phyloP scores from a whole-genome alignment of 164 flowering plant genomes.

The Saururus chinensis region DNA sequence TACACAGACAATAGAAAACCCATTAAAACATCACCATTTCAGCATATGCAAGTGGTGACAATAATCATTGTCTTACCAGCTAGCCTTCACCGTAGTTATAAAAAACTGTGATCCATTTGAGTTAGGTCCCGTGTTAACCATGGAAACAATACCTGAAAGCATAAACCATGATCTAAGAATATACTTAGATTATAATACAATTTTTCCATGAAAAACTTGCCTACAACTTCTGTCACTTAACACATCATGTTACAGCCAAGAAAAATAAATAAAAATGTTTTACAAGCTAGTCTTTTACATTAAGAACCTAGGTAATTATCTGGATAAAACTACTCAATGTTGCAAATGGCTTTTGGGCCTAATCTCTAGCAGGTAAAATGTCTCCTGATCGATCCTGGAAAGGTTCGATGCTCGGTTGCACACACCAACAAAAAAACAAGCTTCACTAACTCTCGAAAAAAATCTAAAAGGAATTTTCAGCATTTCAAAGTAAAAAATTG shows the following conservation, averaged over 20 bases:
- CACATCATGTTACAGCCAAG: neutral
- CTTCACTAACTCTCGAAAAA: no score
- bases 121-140: conserved; percentile 95
- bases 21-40: neutral
- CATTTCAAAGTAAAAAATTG: neutral
- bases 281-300: no score
- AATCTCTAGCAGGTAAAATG: no score
- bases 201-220: neutral
- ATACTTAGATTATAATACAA: no score
- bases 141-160: conserved; percentile 76
- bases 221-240: neutral
- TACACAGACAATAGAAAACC: neutral
- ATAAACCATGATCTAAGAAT: neutral
- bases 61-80: conserved; percentile 51
- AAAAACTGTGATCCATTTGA: conserved; percentile 98
- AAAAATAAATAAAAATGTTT: no score
- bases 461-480: no score
- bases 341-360: no score
- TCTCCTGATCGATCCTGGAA: no score
- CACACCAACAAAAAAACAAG: no score
- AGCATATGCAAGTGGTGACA: neutral
- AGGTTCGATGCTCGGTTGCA: no score
- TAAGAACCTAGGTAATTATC: no score
- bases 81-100: conserved; percentile 85
- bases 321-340: no score